Conservation (phyloP, 345 rosid genomes). For the Eutrema heterophyllum region DNA sequence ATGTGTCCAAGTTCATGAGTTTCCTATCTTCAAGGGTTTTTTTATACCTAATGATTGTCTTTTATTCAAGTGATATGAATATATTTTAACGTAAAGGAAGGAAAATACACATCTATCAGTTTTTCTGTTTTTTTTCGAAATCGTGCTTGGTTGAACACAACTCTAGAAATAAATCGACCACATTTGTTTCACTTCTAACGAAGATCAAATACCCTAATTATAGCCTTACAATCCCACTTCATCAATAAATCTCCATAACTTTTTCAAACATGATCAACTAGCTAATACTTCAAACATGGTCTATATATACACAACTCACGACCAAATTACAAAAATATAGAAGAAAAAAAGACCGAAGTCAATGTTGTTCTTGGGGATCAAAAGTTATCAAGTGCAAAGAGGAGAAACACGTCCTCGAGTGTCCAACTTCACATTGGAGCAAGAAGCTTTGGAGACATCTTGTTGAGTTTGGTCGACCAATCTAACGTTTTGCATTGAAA, state of each 20-base stretch:
- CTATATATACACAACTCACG: constrained; percentile 6
- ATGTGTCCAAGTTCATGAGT: too few relatives aligned
- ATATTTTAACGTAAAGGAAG: too few relatives aligned
- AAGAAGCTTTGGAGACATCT: constrained; percentile 49
- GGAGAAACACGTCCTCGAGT: constrained; percentile 45
- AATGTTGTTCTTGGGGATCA: not conserved
- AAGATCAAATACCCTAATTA: not conserved
- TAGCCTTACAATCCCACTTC: not conserved
- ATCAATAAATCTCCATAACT: not conserved
- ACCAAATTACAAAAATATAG: not conserved
- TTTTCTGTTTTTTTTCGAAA: too few relatives aligned
- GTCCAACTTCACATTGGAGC: constrained; percentile 43
- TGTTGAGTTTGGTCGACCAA: constrained; percentile 19
- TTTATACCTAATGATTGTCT: too few relatives aligned
- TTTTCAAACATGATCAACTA: not conserved
- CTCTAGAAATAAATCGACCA: not conserved
- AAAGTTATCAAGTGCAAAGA: constrained; percentile 34
- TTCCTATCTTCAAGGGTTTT: too few relatives aligned
- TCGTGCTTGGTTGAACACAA: too few relatives aligned
- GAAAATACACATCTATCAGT: too few relatives aligned
- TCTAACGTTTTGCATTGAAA: constrained; percentile 46
- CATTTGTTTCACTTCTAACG: not conserved
- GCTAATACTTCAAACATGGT: not conserved
- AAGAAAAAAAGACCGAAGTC: not conserved
- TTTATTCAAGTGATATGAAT: too few relatives aligned